A percentile compares a stretch with the other conserved stretches of the same genome.
Evolutionary conservation across 1,139 yeast species (phyloP).

Genomic region (Scheffersomyces parashehatae): DNA sequence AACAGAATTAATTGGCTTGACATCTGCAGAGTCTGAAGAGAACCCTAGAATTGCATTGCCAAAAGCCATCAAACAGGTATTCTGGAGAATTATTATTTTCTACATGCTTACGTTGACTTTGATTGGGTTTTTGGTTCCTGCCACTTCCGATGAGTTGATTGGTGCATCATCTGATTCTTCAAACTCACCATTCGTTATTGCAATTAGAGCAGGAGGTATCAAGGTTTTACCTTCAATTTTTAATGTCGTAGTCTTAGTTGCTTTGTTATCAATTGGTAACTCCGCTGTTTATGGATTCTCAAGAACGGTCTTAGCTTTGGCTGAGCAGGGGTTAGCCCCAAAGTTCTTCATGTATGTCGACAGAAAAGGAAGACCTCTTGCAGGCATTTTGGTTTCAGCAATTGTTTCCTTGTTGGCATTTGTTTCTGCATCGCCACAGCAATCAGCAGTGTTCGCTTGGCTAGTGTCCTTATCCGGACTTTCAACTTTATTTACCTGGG

Average conservation of each 20-base stretch:
- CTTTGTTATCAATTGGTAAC: constrained; percentile 46
- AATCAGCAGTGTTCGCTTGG: constrained; percentile 41
- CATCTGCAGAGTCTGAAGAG: constrained; percentile 37
- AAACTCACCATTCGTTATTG: constrained; percentile 59
- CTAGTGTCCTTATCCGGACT: constrained; percentile 43
- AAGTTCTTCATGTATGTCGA: constrained; percentile 36
- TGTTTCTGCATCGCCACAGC: constrained; percentile 38
- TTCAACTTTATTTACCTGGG: constrained; percentile 45
- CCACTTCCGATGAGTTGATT: constrained; percentile 10
- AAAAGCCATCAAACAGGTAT: constrained; percentile 44
- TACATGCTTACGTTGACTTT: constrained; percentile 43
- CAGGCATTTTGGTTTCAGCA: constrained; percentile 34
- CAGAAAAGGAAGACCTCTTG: constrained; percentile 43
- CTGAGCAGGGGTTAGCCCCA: constrained; percentile 46
- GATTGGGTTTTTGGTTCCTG: constrained; percentile 43
- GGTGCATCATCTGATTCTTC: constrained; percentile 25
- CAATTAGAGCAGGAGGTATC: constrained; percentile 55
- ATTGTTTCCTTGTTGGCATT: constrained; percentile 41
- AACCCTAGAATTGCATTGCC: constrained; percentile 43
- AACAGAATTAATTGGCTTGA: constrained; percentile 44
- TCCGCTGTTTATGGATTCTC: constrained; percentile 49
- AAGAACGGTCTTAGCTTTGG: constrained; percentile 41
- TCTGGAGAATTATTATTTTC: constrained; percentile 43
- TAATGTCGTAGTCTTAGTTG: constrained; percentile 42
- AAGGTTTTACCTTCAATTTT: constrained; percentile 44